These are phyloP conservation scores for Ustilago loliicola DNA, from an alignment of 1,284 basidiomycete species.

Conservation along the genomic window DNA sequence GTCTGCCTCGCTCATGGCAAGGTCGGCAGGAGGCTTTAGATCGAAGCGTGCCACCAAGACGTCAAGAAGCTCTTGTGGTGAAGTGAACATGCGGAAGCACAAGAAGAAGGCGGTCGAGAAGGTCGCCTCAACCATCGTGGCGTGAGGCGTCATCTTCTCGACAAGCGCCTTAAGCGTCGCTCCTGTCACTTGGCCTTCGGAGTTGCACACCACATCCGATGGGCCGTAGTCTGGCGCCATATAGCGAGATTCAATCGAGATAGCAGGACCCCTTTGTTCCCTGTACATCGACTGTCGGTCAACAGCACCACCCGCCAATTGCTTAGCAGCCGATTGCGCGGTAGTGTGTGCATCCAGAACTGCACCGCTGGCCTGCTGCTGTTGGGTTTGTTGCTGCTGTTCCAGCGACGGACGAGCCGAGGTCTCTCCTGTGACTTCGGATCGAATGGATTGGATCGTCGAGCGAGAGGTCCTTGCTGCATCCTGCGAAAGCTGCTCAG, in stretches of 20 bases:
- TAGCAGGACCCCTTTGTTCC: slow-evolving; percentile 25
- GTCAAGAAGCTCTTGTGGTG: slow-evolving; percentile 81
- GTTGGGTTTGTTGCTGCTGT: slow-evolving; percentile 24
- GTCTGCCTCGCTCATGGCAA: slow-evolving; percentile 76
- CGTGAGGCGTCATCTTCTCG: slow-evolving; percentile 96
- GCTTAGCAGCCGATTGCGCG: slow-evolving; percentile 41
- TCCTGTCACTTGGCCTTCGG: slow-evolving; percentile 88
- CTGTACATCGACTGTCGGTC: slow-evolving; percentile 48
- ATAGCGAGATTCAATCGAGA: slow-evolving; percentile 48
- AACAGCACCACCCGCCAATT: slow-evolving; percentile 30
- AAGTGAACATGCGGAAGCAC: slow-evolving; percentile 93
- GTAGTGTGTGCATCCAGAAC: slow-evolving; percentile 41
- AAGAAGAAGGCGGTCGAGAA: slow-evolving; percentile 92
- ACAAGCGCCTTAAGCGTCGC: slow-evolving; percentile 89
- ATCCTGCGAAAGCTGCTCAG: slow-evolving; percentile 41
- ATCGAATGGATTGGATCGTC: slow-evolving; percentile 50
- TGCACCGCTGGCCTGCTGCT: neutral
- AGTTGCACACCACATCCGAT: slow-evolving; percentile 89
- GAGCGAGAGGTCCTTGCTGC: slow-evolving; percentile 46
- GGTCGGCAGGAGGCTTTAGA: slow-evolving; percentile 72
- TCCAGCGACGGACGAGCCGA: slow-evolving; percentile 61
- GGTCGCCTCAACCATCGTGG: slow-evolving; percentile 81
- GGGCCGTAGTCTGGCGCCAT: slow-evolving; percentile 71
- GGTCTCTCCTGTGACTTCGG: slow-evolving; percentile 55
- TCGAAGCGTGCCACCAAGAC: slow-evolving; percentile 86